Evolutionary conservation across 2,329 filamentous ascomycete genomes (phyloP).

Genomic region (Blastomyces emzantsi): DNA sequence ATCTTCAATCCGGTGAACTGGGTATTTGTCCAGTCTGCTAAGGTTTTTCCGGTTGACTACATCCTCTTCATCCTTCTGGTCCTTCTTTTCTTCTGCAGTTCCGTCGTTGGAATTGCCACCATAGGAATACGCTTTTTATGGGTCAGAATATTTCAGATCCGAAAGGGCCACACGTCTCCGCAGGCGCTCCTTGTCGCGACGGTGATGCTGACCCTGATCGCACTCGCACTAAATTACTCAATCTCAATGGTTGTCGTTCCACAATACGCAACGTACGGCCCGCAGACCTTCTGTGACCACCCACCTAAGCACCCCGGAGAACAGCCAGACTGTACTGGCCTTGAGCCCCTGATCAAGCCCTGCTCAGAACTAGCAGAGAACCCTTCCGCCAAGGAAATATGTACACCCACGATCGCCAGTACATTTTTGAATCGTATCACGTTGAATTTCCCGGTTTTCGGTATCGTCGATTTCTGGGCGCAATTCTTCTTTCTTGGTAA

Average conservation of each 20-base stretch:
- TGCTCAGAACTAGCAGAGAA: conserved; percentile 71
- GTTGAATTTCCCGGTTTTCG: conserved; percentile 92
- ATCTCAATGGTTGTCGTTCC: conserved; percentile 90
- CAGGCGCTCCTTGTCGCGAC: conserved; percentile 88
- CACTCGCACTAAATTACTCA: conserved; percentile 85
- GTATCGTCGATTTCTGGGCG: conserved; percentile 87
- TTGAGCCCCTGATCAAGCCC: conserved; percentile 62
- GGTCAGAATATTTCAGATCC: conserved; percentile 86
- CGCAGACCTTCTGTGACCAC: conserved; percentile 85
- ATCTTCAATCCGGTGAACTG: conserved; percentile 95
- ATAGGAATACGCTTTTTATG: conserved; percentile 95
- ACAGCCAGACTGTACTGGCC: conserved; percentile 62
- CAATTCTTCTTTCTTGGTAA: conserved; percentile 79
- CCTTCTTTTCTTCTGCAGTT: conserved; percentile 79
- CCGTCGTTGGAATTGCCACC: conserved; percentile 73
- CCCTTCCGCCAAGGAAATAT: conserved; percentile 65
- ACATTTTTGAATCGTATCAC: conserved; percentile 90
- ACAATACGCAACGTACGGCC: conserved; percentile 88
- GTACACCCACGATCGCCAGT: conserved; percentile 83
- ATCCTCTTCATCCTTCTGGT: conserved; percentile 76
- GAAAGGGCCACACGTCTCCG: conserved; percentile 78
- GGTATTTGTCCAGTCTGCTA: conserved; percentile 70
- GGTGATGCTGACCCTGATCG: conserved; percentile 80
- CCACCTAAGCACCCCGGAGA: conserved; percentile 52
- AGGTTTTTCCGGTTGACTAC: conserved; percentile 86